Conservation (phyloP, 164 flowering plant genomes). For the Piper longum region DNA sequence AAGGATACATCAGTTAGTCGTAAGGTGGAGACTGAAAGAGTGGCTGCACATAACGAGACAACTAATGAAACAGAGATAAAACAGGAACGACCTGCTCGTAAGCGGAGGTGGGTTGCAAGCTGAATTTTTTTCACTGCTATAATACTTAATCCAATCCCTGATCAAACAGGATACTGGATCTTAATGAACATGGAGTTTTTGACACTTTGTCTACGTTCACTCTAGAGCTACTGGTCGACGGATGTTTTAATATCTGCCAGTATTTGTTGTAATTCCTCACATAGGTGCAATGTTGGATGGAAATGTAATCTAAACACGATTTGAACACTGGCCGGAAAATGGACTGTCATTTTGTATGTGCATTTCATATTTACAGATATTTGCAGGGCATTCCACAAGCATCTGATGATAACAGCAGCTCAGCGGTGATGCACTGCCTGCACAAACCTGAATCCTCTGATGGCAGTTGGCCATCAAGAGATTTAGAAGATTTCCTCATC, state of each 20-base stretch:
- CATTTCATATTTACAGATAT: not conserved
- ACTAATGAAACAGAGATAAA: conserved; percentile 47
- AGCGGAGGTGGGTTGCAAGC: conserved; percentile 77
- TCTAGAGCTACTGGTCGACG: too few relatives aligned
- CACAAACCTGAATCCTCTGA: too few relatives aligned
- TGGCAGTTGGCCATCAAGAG: too few relatives aligned
- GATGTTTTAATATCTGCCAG: too few relatives aligned
- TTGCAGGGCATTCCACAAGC: not conserved
- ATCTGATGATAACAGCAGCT: not conserved
- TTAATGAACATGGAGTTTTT: too few relatives aligned
- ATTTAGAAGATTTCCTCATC: too few relatives aligned
- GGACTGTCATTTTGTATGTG: not conserved
- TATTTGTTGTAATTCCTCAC: not conserved
- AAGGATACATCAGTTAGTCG: conserved; percentile 41
- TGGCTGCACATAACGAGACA: conserved; percentile 29
- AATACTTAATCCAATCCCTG: too few relatives aligned
- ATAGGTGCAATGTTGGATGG: not conserved
- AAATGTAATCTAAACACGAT: not conserved
- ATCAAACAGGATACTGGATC: too few relatives aligned
- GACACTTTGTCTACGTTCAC: too few relatives aligned
- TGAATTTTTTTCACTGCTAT: conserved; percentile 7
- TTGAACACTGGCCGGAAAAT: not conserved
- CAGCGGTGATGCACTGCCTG: not conserved
- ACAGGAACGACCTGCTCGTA: conserved; percentile 84
- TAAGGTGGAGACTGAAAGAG: conserved; percentile 48